Base-by-base conservation (phyloP, 805 yeast genomes). In the Zygotorulaspora danielsina region DNA sequence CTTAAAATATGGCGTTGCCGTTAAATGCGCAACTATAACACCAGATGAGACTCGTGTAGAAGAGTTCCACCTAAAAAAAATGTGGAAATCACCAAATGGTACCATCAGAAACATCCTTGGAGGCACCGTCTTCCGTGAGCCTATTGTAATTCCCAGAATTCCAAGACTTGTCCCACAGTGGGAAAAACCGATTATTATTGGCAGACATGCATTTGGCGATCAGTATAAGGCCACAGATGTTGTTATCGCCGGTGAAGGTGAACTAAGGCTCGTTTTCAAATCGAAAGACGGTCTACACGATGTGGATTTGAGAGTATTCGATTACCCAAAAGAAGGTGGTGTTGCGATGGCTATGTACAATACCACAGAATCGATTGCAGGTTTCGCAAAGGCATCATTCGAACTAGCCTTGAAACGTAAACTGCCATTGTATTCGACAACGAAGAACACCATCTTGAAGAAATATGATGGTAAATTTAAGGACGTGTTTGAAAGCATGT, bases 1-100 rank as follows among this genome's bases (percentile, higher is more conserved):
- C 53, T 69, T 79, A 64, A 76, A 88, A 65, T 82, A 86, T 64
- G 84, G 86, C 39, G 97, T 90, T 42, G 97, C 95, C 20, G 86
- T 90, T 54, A 90, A 90, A 70, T 90, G 97, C 71, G 97, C 97
- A 42, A 90, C 97, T 37, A 90, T 90, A 64, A 90, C 97, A n/a
- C 97, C 97, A 6, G 95, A 86, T 61, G 97, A 90, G 70, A 93
- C 86, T 34, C 79, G 97, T 57, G 97, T 90, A 38, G 71, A 84
- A 65, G 97, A 90, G 66, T 90, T 87, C 66, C 70, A 75, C 41
- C 75, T 90, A 65, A 88, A 90, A 71, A 84, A 88, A 65, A 90
- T 90, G 97, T 90, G 97, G 97, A 74, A 83, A 44, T 86, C 96
- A 11, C 97, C 97, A 49, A 90, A 90, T 67, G 97, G 97, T 45